Evolutionary conservation across 1,139 yeast genomes (phyloP).

Genomic region (Geotrichum citri-aurantii): DNA sequence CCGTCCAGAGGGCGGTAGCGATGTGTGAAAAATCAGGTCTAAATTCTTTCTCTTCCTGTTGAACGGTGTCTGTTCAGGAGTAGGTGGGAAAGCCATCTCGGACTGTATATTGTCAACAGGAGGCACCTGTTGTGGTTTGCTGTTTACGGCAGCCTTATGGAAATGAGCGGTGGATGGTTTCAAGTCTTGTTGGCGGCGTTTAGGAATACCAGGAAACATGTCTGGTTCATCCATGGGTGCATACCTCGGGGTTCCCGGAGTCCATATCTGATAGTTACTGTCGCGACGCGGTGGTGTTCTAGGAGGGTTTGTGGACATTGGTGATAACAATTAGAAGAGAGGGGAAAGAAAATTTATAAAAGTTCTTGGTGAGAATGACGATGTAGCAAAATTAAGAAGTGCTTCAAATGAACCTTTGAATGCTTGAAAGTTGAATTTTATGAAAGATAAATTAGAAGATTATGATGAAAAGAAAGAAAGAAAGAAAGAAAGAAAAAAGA

Average conservation of each 20-base stretch:
- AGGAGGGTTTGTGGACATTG: constrained; percentile 20
- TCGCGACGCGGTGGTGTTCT: constrained; percentile 31
- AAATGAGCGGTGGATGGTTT: neutral
- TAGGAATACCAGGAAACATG: constrained; percentile 13
- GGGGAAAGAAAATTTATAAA: neutral
- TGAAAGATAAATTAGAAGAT: constrained; percentile 2
- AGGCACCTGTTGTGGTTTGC: neutral
- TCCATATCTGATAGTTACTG: constrained; percentile 24
- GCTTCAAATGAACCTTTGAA: neutral
- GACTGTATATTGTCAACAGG: neutral
- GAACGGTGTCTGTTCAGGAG: constrained; percentile 20
- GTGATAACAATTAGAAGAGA: neutral
- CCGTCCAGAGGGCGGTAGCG: constrained; percentile 7
- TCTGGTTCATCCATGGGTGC: constrained; percentile 36
- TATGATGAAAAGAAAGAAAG: neutral
- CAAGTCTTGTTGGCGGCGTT: neutral
- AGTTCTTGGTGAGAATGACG: neutral
- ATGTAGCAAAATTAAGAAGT: neutral
- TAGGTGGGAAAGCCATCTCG: constrained; percentile 15
- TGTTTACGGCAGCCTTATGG: neutral
- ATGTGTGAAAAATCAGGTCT: constrained; percentile 12
- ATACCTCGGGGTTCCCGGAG: constrained; percentile 36
- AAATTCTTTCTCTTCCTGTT: constrained; percentile 15
- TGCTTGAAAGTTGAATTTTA: neutral
- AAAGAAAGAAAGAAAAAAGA: neutral